Conservation (phyloP, 1,139 yeast genomes). For the Hansenula lynferdii region DNA sequence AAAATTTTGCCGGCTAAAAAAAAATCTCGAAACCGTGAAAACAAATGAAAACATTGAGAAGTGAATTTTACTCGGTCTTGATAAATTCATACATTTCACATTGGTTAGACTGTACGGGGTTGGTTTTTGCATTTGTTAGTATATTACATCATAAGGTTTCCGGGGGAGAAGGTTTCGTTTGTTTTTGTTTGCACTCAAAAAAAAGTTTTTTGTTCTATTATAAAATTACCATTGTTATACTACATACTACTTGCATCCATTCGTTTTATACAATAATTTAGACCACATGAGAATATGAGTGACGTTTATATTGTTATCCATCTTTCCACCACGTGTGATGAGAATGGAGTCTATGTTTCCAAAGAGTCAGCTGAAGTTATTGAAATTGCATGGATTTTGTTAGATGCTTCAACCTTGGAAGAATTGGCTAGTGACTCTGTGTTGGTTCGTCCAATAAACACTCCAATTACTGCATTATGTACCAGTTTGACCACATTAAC, state of each 20-base stretch:
- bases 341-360: constrained; percentile 50
- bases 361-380: constrained; percentile 63
- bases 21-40: not conserved
- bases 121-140: no score
- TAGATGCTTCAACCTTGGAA: constrained; percentile 33
- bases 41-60: not conserved
- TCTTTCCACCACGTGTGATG: constrained; percentile 67
- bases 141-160: no score
- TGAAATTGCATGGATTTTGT: constrained; percentile 56
- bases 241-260: no score
- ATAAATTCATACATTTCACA: no score
- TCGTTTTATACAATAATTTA: no score
- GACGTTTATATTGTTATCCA: constrained; percentile 62
- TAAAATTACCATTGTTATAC: no score
- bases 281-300: constrained; percentile 41
- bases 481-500: constrained; percentile 47
- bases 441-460: constrained; percentile 57
- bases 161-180: no score
- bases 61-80: no score
- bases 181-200: not conserved
- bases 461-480: constrained; percentile 65
- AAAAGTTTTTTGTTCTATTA: no score
- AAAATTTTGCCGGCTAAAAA: not conserved
- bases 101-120: no score
- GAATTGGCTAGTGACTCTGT: constrained; percentile 36